Evolutionary conservation across 345 rosid genomes (phyloP), one percentile per base, ranked within the genome.

Genomic region (Ricinus communis): DNA sequence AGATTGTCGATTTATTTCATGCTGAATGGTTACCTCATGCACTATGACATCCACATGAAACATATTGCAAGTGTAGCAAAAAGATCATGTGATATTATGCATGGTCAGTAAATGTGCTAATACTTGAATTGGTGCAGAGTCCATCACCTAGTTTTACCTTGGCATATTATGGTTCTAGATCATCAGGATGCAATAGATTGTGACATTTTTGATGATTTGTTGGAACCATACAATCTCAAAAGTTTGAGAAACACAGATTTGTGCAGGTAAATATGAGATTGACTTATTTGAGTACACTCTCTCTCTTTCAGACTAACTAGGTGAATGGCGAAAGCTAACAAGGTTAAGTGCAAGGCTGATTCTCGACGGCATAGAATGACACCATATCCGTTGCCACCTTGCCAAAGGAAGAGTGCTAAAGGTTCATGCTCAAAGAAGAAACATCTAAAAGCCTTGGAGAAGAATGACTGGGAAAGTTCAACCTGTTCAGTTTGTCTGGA

Each of bases 401-500:
- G 82, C 59, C 69, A 81, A 24, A 75, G 73, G 75, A 87, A 84
- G 72, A 71, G 54, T 77, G 40, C 45, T 61, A 77, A 81, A 70
- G 66, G 64, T 63, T 74, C 65, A 24, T 64, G 30, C 36, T 27
- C 71, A 55, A 82, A 79, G 81, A 65, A 72, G 60, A 79, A 65
- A 62, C 70, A 68, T 25, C 12, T 66, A 15, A 80, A 88, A 82
- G 60, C 80, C 71, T 54, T 58, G 10, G 87, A 86, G 74, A 79
- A 81, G 82, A 85, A 81, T 72, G 95, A 87, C 57, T 91, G 88
- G 97, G 83, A 85, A 57, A 73, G 84, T 65, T 83, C 88, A 59
- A 79, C 81, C 9, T 94, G 96, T 58, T 84, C 95, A 0, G 90
- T 94, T 52, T 91, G 93, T 78, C 79, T 90, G 71, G 97, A 91